These are phyloP conservation scores for Vigna reflexopilosa DNA, from an alignment of 306 rosid species.

Conservation along the genomic window DNA sequence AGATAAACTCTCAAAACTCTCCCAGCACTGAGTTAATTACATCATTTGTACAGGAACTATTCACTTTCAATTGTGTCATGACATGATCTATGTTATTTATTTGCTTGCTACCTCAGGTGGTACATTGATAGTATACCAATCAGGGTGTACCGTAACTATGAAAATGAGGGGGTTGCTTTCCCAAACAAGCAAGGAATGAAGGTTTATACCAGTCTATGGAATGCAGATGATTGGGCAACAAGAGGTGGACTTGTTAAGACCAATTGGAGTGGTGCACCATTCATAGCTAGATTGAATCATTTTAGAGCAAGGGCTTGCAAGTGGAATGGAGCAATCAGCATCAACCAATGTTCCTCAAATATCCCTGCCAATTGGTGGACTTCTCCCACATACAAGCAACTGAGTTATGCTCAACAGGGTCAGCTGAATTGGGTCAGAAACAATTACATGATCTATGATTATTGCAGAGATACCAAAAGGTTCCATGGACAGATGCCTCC, in stretches of 20 bases:
- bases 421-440: slow-evolving; percentile 65
- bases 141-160: slow-evolving; percentile 76
- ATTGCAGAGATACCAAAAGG: slow-evolving; percentile 70
- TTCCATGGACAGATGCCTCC: slow-evolving; percentile 66
- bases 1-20: slow-evolving; percentile 18
- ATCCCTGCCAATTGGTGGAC: slow-evolving; percentile 77
- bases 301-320: slow-evolving; percentile 83
- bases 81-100: background rate
- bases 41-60: no score
- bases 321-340: slow-evolving; percentile 68
- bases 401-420: slow-evolving; percentile 51
- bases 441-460: slow-evolving; percentile 75
- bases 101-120: slow-evolving; percentile 62
- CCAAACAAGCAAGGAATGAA: slow-evolving; percentile 87
- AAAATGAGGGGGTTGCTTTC: slow-evolving; percentile 61
- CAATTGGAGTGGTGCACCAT: slow-evolving; percentile 77
- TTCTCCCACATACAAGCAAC: slow-evolving; percentile 52
- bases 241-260: slow-evolving; percentile 77
- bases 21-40: background rate
- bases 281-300: slow-evolving; percentile 55
- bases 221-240: slow-evolving; percentile 88
- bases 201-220: slow-evolving; percentile 72
- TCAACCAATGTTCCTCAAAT: slow-evolving; percentile 57
- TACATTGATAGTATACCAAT: slow-evolving; percentile 75
- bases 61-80: no score